Base-by-base conservation (phyloP, 305 asterid species). In the Fraxinus paxiana region DNA sequence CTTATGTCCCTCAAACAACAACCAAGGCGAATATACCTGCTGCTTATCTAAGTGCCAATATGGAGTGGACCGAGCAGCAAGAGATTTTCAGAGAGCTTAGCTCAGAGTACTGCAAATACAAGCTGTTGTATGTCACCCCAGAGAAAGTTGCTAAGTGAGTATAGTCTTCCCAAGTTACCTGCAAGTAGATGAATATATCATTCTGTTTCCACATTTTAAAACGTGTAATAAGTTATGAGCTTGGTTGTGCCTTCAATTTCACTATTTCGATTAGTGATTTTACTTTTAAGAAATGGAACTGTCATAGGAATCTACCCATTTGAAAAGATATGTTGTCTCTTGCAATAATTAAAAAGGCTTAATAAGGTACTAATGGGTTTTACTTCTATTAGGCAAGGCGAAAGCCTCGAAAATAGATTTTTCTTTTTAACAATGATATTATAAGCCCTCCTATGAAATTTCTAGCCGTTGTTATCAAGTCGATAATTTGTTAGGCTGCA, bases 61-160 rank as follows among this genome's bases (percentile, higher is more conserved):
- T 96, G 98, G 99, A 94, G 82, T 94, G 99, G 99, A 70, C 89
- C 33, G 97, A 96, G 89, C 99, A 96, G 83, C 99, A 94, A 89
- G 98, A 94, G 85, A 96, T 96, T 87, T 82, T 96, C 77, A 92
- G 98, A 84, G 99, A 96, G 88, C 92, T 94, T 72, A 89, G 56
- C 85, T 88, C 97, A 82, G 94, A 90, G 67, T 72, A 83, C 84
- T 91, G 96, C 89, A 91, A 83, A 84, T 93, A 93, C 94, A 92
- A 91, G 89, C 90, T 96, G 83, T 87, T 93, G 73, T 96, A 92
- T 87, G 98, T 96, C 88, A 96, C 99, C 84, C 99, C 99, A 43
- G 98, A 96, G 90, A 96, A 96, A 88, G 93, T 96, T 75, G 98
- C 99, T 43, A 96, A 86, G 99, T 94, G 85, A 81, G 98, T 93